A percentile compares a stretch with the other conserved stretches of the same genome.
Evolutionary conservation across 1,284 basidiomycete genomes (phyloP).

Genomic region (Violaceomyces palustris): DNA sequence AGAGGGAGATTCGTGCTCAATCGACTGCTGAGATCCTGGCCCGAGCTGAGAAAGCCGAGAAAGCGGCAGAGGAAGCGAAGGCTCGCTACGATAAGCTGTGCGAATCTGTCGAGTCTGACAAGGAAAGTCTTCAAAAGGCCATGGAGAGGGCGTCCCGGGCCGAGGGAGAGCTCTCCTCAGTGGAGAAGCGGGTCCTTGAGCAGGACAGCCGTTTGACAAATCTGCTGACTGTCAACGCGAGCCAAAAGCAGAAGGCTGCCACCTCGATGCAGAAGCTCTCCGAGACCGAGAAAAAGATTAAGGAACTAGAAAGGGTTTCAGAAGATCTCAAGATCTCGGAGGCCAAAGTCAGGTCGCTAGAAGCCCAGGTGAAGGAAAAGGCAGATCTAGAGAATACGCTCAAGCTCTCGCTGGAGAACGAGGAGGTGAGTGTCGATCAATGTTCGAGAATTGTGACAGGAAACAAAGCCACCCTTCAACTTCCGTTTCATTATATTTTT

Average conservation of each 20-base stretch:
- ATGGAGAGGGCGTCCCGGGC: constrained; percentile 25
- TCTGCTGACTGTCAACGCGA: constrained; percentile 31
- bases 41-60: constrained; percentile 17
- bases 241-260: constrained; percentile 46
- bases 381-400: constrained; percentile 13
- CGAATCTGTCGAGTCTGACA: constrained; percentile 9
- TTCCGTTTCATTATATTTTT: neutral
- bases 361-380: constrained; percentile 11
- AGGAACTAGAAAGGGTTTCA: constrained; percentile 23
- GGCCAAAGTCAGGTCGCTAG: constrained; percentile 10
- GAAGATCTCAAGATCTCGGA: constrained; percentile 10
- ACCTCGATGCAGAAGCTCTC: constrained; percentile 32
- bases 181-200: constrained; percentile 35
- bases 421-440: constrained; percentile 4
- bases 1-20: constrained; percentile 17
- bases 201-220: constrained; percentile 40
- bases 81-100: constrained; percentile 5
- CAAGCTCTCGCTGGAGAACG: constrained; percentile 13
- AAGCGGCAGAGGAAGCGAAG: constrained; percentile 9
- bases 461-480: neutral
- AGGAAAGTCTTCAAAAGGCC: constrained; percentile 14
- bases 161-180: constrained; percentile 26
- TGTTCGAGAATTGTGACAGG: neutral
- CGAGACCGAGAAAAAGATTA: constrained; percentile 31
- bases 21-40: constrained; percentile 23